Base-by-base conservation (phyloP, 192 early-diverging fungal genomes). In the Mortierella antarctica region DNA sequence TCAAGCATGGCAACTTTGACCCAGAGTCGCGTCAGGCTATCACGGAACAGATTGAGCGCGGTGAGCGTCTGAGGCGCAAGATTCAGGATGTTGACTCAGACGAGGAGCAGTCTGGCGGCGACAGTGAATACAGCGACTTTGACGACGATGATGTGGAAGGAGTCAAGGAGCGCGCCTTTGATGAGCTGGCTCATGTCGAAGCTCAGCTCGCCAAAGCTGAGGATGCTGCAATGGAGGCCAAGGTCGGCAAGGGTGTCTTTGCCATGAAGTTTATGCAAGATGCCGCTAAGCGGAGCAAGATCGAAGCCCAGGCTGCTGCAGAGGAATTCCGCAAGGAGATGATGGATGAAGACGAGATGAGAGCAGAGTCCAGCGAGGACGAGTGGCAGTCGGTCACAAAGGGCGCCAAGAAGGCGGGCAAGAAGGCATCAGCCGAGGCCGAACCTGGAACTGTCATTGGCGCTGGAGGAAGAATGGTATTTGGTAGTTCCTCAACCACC, bases 251-350 rank as follows among this genome's bases (percentile, higher is more conserved):
- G 83, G 96, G 95, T 44, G 65, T 99, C 20, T 94, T 96, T 73
- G 91, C 87, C 7, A 98, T 99, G 97, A 98, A 98, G 86, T 99
- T 99, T 74, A 99, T 99, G 98, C 94, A 95, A 84, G 89, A 92
- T 60, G 93, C 91, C 18, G 86, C 87, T 49, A 86, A 93, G 74
- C 82, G 88, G 59, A 77, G 91, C 60, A 78, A 84, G 64, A 73
- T 88, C 18, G 73, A 84, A 42, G 83, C 85, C 2, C 75, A 84
- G 59, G 79, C 45, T 20, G 71, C 74, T 10, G 58, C 86, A 7
- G 75, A 88, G n/a, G 83, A 84, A 14, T 85, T 88, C 65, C 76
- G 79, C 57, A 73, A 86, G 14, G 86, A 90, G 50, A 83, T 84
- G 73, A 75, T 84, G 70, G 76, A 84, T 41, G 72, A 77, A 13